A percentile compares a stretch with the other conserved stretches of the same genome.
These are phyloP conservation scores for Chlorella sp. DNA, from an alignment of 139 green algal species.

Conservation along the genomic window DNA sequence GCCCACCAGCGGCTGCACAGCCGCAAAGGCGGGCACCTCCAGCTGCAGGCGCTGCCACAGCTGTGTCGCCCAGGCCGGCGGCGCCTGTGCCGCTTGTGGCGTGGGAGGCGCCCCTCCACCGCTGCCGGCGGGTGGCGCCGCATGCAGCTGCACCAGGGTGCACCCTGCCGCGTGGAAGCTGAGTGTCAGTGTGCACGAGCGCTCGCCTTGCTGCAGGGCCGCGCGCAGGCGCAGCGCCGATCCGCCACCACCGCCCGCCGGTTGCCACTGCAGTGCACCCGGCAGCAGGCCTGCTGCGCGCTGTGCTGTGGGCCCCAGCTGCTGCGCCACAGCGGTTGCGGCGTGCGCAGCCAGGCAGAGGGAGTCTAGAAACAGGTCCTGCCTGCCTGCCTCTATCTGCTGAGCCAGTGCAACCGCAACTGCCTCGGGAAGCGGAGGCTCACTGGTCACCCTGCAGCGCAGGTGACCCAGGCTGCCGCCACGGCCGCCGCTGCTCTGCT, in stretches of 20 bases:
- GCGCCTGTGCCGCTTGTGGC: no score
- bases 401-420: not conserved
- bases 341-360: slow-evolving; percentile 19
- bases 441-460: not conserved
- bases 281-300: slow-evolving; percentile 24
- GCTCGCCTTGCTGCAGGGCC: slow-evolving; percentile 21
- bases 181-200: not conserved
- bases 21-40: slow-evolving; percentile 11
- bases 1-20: not conserved
- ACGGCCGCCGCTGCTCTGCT: not conserved
- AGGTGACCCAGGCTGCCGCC: slow-evolving; percentile 1
- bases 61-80: not conserved
- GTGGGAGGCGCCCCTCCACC: not conserved
- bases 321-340: not conserved
- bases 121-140: not conserved
- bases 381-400: slow-evolving; percentile 8
- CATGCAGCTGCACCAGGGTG: slow-evolving; percentile 18
- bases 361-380: slow-evolving; percentile 21
- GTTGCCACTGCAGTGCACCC: not conserved
- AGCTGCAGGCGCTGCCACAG: slow-evolving; percentile 13
- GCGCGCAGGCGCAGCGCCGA: slow-evolving; percentile 26
- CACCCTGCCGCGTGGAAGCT: slow-evolving; percentile 20
- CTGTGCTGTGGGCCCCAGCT: not conserved
- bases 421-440: slow-evolving; percentile 3
- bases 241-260: not conserved